Conservation (phyloP, 345 rosid species). For the Aethionema arabicum region DNA sequence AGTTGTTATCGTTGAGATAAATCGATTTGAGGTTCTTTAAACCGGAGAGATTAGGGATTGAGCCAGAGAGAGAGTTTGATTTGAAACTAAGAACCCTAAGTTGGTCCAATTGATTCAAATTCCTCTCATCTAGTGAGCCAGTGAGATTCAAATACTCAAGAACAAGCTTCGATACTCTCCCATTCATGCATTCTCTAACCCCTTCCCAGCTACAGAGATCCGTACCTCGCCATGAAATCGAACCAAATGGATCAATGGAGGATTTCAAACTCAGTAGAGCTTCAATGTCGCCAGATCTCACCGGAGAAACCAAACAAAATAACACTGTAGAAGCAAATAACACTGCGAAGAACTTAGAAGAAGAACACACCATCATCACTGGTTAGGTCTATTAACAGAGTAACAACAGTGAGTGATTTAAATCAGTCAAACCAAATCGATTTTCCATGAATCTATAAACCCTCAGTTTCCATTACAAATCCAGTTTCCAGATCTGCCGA, state of each 20-base stretch:
- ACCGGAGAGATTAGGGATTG: constrained; percentile 61
- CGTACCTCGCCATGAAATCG: constrained; percentile 58
- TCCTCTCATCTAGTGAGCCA: constrained; percentile 52
- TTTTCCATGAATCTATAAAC: constrained; percentile 19
- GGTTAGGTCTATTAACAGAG: constrained; percentile 37
- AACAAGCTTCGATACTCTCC: constrained; percentile 82
- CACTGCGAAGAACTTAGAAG: constrained; percentile 8
- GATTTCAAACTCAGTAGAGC: constrained; percentile 70
- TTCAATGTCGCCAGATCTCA: constrained; percentile 55
- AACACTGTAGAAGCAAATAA: constrained; percentile 26
- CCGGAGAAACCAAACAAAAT: constrained; percentile 44
- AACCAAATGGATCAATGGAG: constrained; percentile 56
- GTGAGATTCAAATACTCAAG: constrained; percentile 65
- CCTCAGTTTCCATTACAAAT: constrained; percentile 24
- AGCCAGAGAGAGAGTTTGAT: constrained; percentile 75
- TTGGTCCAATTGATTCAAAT: constrained; percentile 67
- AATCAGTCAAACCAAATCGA: constrained; percentile 3
- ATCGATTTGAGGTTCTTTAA: constrained; percentile 78
- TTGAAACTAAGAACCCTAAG: constrained; percentile 90
- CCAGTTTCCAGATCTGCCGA: constrained; percentile 36
- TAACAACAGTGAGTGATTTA: constrained; percentile 13
- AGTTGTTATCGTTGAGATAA: constrained; percentile 63
- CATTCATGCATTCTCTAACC: constrained; percentile 64
- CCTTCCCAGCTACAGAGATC: constrained; percentile 78
- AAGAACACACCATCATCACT: constrained; percentile 38